Conservation (phyloP, 768 basidiomycete species). For the Dendrothele bispora region DNA sequence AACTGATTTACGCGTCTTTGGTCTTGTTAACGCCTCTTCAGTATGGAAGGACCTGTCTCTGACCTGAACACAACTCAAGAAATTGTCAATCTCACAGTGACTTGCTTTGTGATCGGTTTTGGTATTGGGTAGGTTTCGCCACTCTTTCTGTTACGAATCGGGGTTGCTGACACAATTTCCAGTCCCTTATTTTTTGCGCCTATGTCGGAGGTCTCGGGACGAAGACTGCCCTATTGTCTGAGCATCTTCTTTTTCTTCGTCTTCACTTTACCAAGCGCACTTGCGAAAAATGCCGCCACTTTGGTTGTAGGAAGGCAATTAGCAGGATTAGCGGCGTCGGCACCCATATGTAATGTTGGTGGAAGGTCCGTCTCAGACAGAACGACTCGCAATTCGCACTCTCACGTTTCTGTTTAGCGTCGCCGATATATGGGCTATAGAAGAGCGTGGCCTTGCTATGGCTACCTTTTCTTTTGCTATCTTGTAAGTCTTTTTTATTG, state of each 20-base stretch:
- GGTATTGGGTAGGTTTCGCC: conserved; percentile 34
- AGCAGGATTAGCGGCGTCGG: conserved; percentile 43
- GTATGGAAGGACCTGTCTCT: conserved; percentile 31
- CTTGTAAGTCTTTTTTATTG: conserved; percentile 30
- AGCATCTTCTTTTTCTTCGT: conserved; percentile 42
- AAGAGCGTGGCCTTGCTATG: conserved; percentile 47
- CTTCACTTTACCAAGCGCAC: conserved; percentile 46
- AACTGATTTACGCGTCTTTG: neutral
- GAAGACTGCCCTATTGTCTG: conserved; percentile 34
- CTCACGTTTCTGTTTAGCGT: conserved; percentile 19
- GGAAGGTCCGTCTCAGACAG: conserved; percentile 26
- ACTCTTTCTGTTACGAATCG: conserved; percentile 15
- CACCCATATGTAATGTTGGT: conserved; percentile 46
- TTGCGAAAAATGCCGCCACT: conserved; percentile 43
- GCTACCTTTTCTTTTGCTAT: conserved; percentile 47
- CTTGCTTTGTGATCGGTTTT: conserved; percentile 43
- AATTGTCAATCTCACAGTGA: conserved; percentile 40
- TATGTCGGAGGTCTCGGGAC: conserved; percentile 37
- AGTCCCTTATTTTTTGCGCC: conserved; percentile 42
- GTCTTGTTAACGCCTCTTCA: too few species aligned
- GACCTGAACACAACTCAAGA: conserved; percentile 33
- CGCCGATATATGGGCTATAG: conserved; percentile 41
- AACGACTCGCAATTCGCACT: neutral
- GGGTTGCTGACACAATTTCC: conserved; percentile 14
- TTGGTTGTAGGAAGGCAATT: conserved; percentile 44